Evolutionary conservation across 1,284 basidiomycete species (phyloP), one percentile per base, ranked within the genome.

Genomic region (Heterobasidion irregulare): DNA sequence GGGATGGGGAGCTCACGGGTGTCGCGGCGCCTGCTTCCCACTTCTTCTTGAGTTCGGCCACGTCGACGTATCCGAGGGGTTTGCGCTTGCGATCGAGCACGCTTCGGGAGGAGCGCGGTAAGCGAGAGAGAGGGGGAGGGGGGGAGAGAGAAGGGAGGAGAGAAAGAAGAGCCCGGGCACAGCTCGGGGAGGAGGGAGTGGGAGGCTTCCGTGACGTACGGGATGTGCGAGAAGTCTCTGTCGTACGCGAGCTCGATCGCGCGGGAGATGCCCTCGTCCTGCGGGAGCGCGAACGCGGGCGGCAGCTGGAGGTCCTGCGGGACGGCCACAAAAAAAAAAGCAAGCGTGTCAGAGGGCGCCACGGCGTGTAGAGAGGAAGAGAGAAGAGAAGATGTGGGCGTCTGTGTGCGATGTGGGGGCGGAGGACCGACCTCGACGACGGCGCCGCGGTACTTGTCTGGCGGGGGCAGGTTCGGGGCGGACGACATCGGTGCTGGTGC

Each of bases 191-290:
- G n/a, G 15, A 33, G n/a, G 10, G n/a, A n/a, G n/a, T n/a, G n/a
- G n/a, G n/a, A n/a, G n/a, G n/a, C n/a, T n/a, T n/a, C n/a, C 2
- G 33, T 35, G 13, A 70, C 76, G 65, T 63, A 94, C 92, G 92
- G 92, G 56, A 94, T 86, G 64, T 93, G 84, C 32, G 92, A 92
- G 70, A 94, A 94, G 66, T 94, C 92, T 47, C 91, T 82, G 62
- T 94, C 92, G 64, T 93, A 94, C 0, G 92, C 92, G 36, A 88
- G 78, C 63, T 92, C 89, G 46, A 94, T 80, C 1, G 90, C 92
- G 34, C 80, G 75, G 8, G 79, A 78, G 55, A 94, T 83, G 18
- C 79, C 77, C 62, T 91, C 90, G 57, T 77, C 77, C 8, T 77
- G 72, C 8, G 88, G 86, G 2, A 94, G 75, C n/a, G 87, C 83